phyloP scores from a whole-genome alignment of 495 filamentous ascomycete genomes.

The Penicillium coprophilum region DNA sequence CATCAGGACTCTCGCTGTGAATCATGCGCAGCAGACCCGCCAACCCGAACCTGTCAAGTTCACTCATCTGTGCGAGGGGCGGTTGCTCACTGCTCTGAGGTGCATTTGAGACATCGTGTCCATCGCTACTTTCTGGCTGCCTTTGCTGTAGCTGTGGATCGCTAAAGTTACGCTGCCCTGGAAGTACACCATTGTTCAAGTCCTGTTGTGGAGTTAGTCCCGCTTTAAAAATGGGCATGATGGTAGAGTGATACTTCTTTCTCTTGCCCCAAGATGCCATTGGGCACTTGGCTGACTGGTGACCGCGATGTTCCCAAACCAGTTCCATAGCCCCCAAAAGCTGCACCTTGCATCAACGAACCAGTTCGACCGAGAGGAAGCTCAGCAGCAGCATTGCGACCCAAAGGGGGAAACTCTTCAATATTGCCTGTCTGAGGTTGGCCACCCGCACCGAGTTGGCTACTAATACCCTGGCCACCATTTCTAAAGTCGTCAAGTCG shows the following conservation, averaged over 20 bases:
- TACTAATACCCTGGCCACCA: slow-evolving; percentile 60
- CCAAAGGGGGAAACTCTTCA: slow-evolving; percentile 84
- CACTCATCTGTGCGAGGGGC: slow-evolving; percentile 72
- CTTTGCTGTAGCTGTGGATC: slow-evolving; percentile 38
- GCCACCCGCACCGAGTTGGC: slow-evolving; percentile 50
- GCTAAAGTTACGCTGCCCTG: slow-evolving; percentile 36
- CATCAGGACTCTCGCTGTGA: slow-evolving; percentile 73
- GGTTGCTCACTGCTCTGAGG: slow-evolving; percentile 50
- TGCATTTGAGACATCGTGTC: slow-evolving; percentile 37
- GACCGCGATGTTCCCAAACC: slow-evolving; percentile 45
- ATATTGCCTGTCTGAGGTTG: slow-evolving; percentile 69
- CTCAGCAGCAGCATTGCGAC: slow-evolving; percentile 68
- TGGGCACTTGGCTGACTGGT: slow-evolving; percentile 41
- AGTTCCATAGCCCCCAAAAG: slow-evolving; percentile 57
- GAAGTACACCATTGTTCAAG: slow-evolving; percentile 35
- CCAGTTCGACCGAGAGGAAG: slow-evolving; percentile 65
- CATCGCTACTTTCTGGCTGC: slow-evolving; percentile 41
- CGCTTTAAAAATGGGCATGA: neutral
- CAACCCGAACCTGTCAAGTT: slow-evolving; percentile 77
- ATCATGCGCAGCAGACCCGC: slow-evolving; percentile 77
- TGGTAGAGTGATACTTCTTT: slow-evolving; percentile 38
- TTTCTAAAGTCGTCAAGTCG: slow-evolving; percentile 58
- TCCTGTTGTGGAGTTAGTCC: slow-evolving; percentile 27
- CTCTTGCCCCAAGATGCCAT: slow-evolving; percentile 42
- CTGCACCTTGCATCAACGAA: slow-evolving; percentile 63